Evolutionary conservation across 2,329 filamentous ascomycete genomes (phyloP), one percentile per base, ranked within the genome.

Genomic region (Fusarium stilboides): DNA sequence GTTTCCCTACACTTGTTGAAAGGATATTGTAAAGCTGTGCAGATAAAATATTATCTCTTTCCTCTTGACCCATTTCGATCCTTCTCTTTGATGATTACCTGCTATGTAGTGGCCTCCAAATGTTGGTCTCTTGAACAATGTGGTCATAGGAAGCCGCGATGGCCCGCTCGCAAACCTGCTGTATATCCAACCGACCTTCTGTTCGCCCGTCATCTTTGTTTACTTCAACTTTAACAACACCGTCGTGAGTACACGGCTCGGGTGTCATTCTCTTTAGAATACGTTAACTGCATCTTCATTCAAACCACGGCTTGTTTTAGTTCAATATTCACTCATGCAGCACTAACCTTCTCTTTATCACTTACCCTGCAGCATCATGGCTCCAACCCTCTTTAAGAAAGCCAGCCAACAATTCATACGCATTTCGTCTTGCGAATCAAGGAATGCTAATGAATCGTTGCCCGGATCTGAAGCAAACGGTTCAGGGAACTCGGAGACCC

Each of bases 281-380:
- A 40, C 51, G 17, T 19, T 43, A 40, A 44, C 34, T 36, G 20
- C 43, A 61, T 54, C 47, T 36, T 57, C 49, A 45, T 57, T 26
- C 49, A 24, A 53, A 34, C 20, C 42, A 37, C 20, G 17, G 19
- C 55, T 36, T 42, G 17, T 50, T 51, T 65, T 46, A 55, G 43
- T 49, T 40, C 6, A 58, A 47, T 51, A 70, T 65, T 13, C 36
- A 70, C 62, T 17, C 36, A 62, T 62, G 45, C 53, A 50, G 46
- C 33, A 57, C 40, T 44, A 53, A 53, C 47, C 20, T 49, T 57
- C 44, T 43, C 12, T 54, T 54, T 52, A 36, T 57, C 36, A 45
- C 19, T 26, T 60, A 69, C 52, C 53, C 47, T 57, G 47, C 44
- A 72, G 33, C 70, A 77, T 50, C 42, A 80, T 80, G 78, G 65